These are phyloP conservation scores for Suillus occidentalis DNA, from an alignment of 768 basidiomycete genomes.

Conservation along the genomic window DNA sequence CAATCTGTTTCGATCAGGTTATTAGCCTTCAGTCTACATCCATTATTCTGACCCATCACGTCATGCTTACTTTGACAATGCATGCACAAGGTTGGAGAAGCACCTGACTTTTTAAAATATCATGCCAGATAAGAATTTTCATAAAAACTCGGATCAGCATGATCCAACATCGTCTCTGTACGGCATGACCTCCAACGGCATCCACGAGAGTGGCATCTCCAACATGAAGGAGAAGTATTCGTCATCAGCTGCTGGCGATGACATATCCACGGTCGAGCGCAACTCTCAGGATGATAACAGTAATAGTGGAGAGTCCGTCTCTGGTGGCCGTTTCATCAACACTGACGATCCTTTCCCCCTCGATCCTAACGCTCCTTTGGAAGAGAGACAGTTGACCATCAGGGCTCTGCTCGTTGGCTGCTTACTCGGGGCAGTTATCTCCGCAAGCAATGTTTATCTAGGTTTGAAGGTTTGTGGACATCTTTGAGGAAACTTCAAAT, in stretches of 20 bases:
- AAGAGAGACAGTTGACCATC: conserved; percentile 42
- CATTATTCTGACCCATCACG: background rate
- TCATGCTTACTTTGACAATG: background rate
- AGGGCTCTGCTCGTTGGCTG: conserved; percentile 53
- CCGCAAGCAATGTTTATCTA: conserved; percentile 66
- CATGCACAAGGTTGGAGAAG: background rate
- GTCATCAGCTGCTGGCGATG: conserved; percentile 11
- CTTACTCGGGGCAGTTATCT: conserved; percentile 52
- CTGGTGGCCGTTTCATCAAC: background rate
- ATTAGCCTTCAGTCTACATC: background rate
- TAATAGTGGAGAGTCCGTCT: background rate
- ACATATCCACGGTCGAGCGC: conserved; percentile 3
- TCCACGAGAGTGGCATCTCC: conserved; percentile 3
- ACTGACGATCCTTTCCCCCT: conserved; percentile 49
- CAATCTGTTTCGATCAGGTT: background rate
- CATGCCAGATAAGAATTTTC: conserved; percentile 8
- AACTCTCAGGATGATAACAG: conserved; percentile 8
- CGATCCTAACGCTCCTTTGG: conserved; percentile 42
- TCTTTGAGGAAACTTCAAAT: background rate
- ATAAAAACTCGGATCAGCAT: conserved; percentile 4
- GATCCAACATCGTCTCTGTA: background rate
- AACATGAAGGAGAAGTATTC: conserved; percentile 2
- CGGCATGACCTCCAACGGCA: background rate
- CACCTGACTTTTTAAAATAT: conserved; percentile 3
- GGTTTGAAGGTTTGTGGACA: conserved; percentile 46